These are phyloP conservation scores for Silybum marianum DNA, from an alignment of 129 eudicot genomes.

Conservation along the genomic window DNA sequence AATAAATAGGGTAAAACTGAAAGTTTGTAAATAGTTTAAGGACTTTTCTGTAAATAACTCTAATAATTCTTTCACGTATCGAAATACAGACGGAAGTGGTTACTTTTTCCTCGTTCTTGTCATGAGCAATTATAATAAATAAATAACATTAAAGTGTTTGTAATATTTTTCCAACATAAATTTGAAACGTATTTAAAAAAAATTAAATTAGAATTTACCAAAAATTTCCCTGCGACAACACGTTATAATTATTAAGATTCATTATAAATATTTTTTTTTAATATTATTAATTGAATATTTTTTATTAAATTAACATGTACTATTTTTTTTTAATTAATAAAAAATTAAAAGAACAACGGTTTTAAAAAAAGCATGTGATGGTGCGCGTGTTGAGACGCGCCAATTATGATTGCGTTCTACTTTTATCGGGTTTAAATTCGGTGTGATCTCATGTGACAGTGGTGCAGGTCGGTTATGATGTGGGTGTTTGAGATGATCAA, in stretches of 20 bases:
- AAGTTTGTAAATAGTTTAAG: neutral
- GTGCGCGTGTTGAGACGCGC: neutral
- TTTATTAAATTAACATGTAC: neutral
- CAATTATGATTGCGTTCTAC: neutral
- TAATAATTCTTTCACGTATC: neutral
- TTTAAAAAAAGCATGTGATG: neutral
- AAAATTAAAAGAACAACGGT: neutral
- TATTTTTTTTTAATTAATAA: too few relatives aligned
- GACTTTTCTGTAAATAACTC: conserved; percentile 3
- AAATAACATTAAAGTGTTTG: conserved; percentile 4
- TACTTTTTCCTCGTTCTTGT: conserved; percentile 13
- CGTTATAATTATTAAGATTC: neutral
- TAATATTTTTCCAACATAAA: neutral
- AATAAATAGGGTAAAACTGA: neutral
- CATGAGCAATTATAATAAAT: neutral
- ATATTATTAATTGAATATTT: too few relatives aligned
- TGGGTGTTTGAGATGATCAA: neutral
- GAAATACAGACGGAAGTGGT: neutral
- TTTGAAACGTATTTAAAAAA: neutral
- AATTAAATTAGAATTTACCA: neutral
- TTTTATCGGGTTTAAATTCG: neutral
- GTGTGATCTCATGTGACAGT: neutral
- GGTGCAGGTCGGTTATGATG: neutral
- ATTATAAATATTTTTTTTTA: too few relatives aligned
- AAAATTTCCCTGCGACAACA: neutral